A percentile compares a stretch with the other conserved stretches of the same genome.
Conservation (phyloP, 2,329 filamentous ascomycete species). For the Capronia americana region DNA sequence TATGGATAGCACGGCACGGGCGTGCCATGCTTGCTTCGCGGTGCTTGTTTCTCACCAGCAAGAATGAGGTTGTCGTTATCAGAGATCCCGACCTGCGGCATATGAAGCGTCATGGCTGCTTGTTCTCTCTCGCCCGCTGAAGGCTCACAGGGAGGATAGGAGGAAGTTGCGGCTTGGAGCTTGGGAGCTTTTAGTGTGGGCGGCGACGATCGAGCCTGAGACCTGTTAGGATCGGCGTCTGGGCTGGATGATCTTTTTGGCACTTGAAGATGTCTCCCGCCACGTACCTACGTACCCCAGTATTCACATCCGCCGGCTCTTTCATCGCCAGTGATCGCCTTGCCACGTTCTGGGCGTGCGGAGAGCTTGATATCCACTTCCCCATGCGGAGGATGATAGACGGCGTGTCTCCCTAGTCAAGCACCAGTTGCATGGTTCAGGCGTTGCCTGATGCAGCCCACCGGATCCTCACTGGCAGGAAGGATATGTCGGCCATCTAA, state of each 20-base stretch:
- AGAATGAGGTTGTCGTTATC: background rate
- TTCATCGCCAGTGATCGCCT: too few species aligned
- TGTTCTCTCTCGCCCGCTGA: background rate
- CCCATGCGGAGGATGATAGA: slow-evolving; percentile 7
- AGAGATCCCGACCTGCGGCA: background rate
- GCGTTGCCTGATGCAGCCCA: background rate
- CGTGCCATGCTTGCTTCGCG: background rate
- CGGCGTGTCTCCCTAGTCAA: background rate
- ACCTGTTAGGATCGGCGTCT: background rate
- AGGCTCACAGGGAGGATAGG: background rate
- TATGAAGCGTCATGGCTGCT: background rate
- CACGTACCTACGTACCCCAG: too few species aligned
- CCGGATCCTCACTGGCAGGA: background rate
- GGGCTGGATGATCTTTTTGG: background rate
- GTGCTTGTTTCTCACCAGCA: background rate
- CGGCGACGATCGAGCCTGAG: background rate
- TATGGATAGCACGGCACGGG: background rate
- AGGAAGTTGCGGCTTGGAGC: background rate
- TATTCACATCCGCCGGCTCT: background rate
- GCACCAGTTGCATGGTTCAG: background rate
- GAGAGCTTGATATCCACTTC: slow-evolving; percentile 11
- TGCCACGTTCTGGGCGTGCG: slow-evolving; percentile 15
- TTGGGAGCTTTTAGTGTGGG: background rate
- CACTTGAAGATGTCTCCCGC: background rate
- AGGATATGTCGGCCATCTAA: background rate